Evolutionary conservation across 148 eudicot species (phyloP).

Genomic region (Amaranthus palmeri): DNA sequence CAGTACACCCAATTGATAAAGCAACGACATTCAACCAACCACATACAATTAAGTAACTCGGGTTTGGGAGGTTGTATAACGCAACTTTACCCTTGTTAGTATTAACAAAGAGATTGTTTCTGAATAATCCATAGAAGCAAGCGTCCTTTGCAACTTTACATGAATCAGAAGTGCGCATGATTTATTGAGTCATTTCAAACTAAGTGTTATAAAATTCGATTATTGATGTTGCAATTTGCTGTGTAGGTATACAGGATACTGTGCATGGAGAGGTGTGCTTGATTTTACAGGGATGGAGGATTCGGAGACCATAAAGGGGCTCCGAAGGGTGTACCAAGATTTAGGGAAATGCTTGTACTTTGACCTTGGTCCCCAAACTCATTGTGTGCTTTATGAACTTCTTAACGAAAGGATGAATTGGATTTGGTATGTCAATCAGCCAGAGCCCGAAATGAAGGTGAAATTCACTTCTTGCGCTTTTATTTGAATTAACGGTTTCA

Average conservation of each 20-base stretch:
- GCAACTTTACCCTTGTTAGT: no score
- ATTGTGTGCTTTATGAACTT: constrained; percentile 63
- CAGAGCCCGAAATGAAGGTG: constrained; percentile 71
- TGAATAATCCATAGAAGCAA: no score
- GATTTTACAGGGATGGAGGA: constrained; percentile 50
- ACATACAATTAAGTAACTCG: no score
- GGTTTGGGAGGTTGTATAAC: no score
- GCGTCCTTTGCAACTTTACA: no score
- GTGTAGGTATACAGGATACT: constrained; percentile 73
- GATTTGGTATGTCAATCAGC: constrained; percentile 82
- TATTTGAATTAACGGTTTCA: not conserved
- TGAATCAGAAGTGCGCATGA: no score
- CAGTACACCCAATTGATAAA: not conserved
- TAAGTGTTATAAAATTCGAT: not conserved
- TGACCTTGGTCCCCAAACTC: constrained; percentile 47
- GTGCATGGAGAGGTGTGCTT: constrained; percentile 93
- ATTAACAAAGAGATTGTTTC: no score
- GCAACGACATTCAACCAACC: no score
- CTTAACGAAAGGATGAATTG: constrained; percentile 65
- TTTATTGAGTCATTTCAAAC: no score
- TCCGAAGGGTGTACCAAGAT: constrained; percentile 55
- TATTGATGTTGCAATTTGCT: not conserved
- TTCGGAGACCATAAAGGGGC: constrained; percentile 39
- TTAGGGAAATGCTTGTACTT: constrained; percentile 74
- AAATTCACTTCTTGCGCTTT: not conserved